phyloP scores from a whole-genome alignment of 1,284 basidiomycete genomes.

The Ustilago sp. region DNA sequence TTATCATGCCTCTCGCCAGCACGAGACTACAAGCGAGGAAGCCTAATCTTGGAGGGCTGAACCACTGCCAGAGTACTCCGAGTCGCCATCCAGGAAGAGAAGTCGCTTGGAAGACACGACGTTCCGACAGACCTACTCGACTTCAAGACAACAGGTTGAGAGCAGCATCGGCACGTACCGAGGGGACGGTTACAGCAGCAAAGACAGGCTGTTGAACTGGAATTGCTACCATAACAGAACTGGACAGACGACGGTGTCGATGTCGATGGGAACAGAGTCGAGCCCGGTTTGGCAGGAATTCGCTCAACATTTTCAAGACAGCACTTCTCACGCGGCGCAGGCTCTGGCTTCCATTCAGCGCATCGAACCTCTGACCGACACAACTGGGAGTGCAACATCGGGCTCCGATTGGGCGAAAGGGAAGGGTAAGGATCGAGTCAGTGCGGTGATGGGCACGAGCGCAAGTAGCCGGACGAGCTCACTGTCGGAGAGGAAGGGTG shows the following conservation, averaged over 20 bases:
- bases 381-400: neutral
- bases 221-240: neutral
- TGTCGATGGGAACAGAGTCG: neutral
- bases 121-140: conserved; percentile 9
- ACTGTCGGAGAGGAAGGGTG: neutral
- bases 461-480: neutral
- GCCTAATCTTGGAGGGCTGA: neutral
- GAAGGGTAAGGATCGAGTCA: neutral
- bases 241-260: neutral
- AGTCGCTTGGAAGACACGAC: neutral
- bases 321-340: conserved; percentile 4
- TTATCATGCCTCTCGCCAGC: neutral
- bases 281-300: neutral
- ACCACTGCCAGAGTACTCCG: neutral
- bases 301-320: neutral
- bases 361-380: conserved; percentile 14
- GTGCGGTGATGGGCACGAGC: neutral
- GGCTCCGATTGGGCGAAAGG: neutral
- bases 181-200: neutral
- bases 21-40: neutral
- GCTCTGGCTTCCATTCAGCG: conserved; percentile 24
- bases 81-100: neutral
- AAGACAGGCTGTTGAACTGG: neutral
- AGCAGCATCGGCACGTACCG: neutral
- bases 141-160: neutral